Percentiles rank a stretch among this genome's conserved stretches.
These are phyloP conservation scores for Aspergillus saccharolyticus DNA, from an alignment of 495 filamentous ascomycete species.

Conservation along the genomic window DNA sequence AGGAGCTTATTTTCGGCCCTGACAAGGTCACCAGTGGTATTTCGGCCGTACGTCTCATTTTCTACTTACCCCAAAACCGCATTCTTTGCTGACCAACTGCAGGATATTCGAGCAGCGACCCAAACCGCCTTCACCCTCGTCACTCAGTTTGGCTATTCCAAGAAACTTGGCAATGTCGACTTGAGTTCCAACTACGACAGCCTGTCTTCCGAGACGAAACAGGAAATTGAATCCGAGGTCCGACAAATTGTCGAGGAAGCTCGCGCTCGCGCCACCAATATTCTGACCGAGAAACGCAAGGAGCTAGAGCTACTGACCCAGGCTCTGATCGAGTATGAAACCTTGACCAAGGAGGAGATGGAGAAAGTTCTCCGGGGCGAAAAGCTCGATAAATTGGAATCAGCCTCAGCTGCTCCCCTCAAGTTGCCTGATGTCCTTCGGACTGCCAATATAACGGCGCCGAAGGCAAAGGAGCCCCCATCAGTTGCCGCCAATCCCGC, in stretches of 20 bases:
- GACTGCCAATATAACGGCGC: constrained; percentile 24
- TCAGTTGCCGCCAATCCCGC: too few relatives aligned
- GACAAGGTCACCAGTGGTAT: constrained; percentile 85
- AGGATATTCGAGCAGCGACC: constrained; percentile 84
- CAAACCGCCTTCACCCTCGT: constrained; percentile 77
- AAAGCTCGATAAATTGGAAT: constrained; percentile 60
- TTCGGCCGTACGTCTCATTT: constrained; percentile 53
- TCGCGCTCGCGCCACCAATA: constrained; percentile 62
- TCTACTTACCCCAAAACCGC: background rate
- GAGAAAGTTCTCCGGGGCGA: constrained; percentile 81
- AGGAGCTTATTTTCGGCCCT: constrained; percentile 83
- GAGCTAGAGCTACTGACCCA: constrained; percentile 84
- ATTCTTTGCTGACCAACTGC: constrained; percentile 15
- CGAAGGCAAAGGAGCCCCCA: background rate
- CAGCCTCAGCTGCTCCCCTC: constrained; percentile 41
- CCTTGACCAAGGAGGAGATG: constrained; percentile 80
- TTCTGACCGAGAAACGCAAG: constrained; percentile 65
- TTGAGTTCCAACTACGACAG: constrained; percentile 70
- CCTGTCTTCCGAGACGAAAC: constrained; percentile 77
- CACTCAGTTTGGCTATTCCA: constrained; percentile 80
- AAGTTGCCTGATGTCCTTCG: constrained; percentile 50
- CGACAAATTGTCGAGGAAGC: constrained; percentile 79
- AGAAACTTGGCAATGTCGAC: constrained; percentile 84
- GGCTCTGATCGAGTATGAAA: constrained; percentile 91
- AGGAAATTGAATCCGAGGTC: constrained; percentile 80